These are phyloP conservation scores for Crotalaria pallida DNA, from an alignment of 306 rosid species.

Conservation along the genomic window DNA sequence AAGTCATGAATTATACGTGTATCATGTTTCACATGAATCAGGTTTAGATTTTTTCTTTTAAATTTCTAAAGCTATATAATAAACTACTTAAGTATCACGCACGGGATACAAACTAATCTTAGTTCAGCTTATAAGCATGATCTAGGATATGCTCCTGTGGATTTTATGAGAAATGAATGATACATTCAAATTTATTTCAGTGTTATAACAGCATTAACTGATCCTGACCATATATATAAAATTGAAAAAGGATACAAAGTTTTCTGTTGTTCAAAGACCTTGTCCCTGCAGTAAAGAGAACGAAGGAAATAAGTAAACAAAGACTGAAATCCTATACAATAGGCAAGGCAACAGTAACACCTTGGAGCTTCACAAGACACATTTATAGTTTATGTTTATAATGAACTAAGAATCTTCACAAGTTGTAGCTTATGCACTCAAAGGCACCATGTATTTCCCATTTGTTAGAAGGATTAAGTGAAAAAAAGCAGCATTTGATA, in stretches of 20 bases:
- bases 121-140: not conserved
- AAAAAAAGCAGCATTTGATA: not conserved
- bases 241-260: constrained; percentile 69
- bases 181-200: not conserved
- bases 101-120: not conserved
- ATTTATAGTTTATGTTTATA: not conserved
- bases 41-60: not conserved
- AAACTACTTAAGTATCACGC: not conserved
- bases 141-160: not conserved
- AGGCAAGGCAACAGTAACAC: not conserved
- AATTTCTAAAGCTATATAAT: not conserved
- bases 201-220: not conserved
- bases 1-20: not conserved
- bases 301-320: not conserved
- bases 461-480: not conserved
- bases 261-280: constrained; percentile 88
- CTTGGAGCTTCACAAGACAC: not conserved
- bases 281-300: constrained; percentile 60
- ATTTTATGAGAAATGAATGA: constrained; percentile 4
- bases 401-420: not conserved
- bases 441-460: not conserved
- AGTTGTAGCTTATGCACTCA: not conserved
- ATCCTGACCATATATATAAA: not conserved
- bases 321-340: constrained; percentile 2
- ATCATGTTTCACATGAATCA: not conserved